Conservation (phyloP, 2,329 filamentous ascomycete genomes). For the Ramularia endophylla region DNA sequence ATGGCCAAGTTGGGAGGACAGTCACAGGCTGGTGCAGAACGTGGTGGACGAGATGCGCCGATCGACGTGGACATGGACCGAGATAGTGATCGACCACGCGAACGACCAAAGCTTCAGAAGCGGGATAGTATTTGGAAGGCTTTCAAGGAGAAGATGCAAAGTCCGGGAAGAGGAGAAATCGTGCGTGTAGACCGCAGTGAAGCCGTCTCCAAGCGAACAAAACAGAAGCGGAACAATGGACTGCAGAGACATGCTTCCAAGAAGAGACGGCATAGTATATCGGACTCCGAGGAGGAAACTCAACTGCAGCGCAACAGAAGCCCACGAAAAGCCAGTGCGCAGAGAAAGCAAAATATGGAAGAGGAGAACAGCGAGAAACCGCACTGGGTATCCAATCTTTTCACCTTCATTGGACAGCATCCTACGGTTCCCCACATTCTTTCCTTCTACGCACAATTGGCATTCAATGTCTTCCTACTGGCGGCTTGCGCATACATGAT, state of each 20-base stretch:
- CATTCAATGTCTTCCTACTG: constrained; percentile 60
- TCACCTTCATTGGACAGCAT: constrained; percentile 58
- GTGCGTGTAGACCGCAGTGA: constrained; percentile 30
- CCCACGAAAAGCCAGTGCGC: constrained; percentile 23
- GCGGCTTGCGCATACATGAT: constrained; percentile 57
- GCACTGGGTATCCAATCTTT: constrained; percentile 40
- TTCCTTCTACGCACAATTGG: constrained; percentile 60
- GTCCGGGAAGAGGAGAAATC: constrained; percentile 36
- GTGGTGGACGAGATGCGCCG: constrained; percentile 2
- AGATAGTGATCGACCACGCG: constrained; percentile 22
- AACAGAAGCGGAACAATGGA: constrained; percentile 25
- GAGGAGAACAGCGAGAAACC: constrained; percentile 15
- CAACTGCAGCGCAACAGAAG: constrained; percentile 5
- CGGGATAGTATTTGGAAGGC: constrained; percentile 22
- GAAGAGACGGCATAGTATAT: constrained; percentile 28
- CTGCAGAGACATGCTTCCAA: constrained; percentile 21
- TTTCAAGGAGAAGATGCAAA: constrained; percentile 29
- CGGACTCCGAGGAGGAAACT: constrained; percentile 27
- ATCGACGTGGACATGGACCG: constrained; percentile 7
- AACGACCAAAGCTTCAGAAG: constrained; percentile 15
- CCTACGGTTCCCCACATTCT: constrained; percentile 61
- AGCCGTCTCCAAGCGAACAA: constrained; percentile 35
- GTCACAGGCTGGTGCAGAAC: constrained; percentile 15
- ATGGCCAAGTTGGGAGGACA: constrained; percentile 16
- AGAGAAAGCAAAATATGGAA: constrained; percentile 10